Evolutionary conservation across 495 filamentous ascomycete species (phyloP).

Genomic region (Pyrenula aspistea): DNA sequence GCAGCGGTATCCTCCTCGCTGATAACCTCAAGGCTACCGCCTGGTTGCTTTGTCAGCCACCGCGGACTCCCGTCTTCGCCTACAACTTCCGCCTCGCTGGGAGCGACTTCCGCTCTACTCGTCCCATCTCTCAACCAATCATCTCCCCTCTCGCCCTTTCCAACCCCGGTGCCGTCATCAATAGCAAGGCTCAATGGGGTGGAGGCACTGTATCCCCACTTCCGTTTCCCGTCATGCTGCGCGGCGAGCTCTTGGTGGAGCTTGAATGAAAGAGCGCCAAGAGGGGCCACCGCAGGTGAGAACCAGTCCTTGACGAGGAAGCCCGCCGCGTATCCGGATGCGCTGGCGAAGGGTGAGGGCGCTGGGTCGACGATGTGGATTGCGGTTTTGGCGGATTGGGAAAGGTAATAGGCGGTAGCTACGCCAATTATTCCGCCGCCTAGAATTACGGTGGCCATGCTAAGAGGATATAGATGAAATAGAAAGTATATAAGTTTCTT

Average conservation of each 20-base stretch:
- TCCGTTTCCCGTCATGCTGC: constrained; percentile 41
- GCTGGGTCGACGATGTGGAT: constrained; percentile 63
- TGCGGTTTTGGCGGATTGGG: constrained; percentile 27
- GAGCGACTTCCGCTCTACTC: constrained; percentile 49
- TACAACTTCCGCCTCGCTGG: constrained; percentile 7
- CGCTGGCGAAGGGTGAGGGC: constrained; percentile 51
- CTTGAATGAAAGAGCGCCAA: constrained; percentile 57
- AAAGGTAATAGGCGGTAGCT: constrained; percentile 69
- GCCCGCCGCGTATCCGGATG: constrained; percentile 62
- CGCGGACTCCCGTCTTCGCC: constrained; percentile 17
- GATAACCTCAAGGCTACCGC: constrained; percentile 46
- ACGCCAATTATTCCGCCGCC: constrained; percentile 70
- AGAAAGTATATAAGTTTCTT: too few species aligned
- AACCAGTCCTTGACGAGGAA: constrained; percentile 73
- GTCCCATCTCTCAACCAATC: constrained; percentile 54
- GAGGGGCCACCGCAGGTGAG: constrained; percentile 30
- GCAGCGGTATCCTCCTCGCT: constrained; percentile 49
- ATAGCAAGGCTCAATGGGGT: constrained; percentile 42
- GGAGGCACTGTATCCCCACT: constrained; percentile 59
- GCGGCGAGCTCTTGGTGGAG: constrained; percentile 54
- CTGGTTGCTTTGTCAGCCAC: constrained; percentile 47
- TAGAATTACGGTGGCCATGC: constrained; percentile 54
- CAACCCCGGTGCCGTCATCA: constrained; percentile 16
- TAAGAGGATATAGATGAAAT: constrained; percentile 1
- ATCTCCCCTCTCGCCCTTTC: constrained; percentile 29